phyloP scores from a whole-genome alignment of 345 rosid genomes.

The Syzygium aromaticum region DNA sequence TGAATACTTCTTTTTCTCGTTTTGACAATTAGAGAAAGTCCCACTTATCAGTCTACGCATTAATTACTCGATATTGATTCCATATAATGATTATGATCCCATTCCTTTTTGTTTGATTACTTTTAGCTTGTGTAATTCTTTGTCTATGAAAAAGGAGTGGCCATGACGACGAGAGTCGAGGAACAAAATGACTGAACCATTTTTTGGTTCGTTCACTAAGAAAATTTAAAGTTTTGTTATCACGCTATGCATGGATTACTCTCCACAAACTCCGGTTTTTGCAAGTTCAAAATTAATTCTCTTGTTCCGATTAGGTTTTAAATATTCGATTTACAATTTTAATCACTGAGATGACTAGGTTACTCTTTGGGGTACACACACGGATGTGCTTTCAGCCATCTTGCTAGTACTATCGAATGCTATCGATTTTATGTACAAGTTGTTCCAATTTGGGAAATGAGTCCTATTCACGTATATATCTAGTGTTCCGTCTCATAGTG shows the following conservation, averaged over 20 bases:
- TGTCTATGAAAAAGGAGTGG: not conserved
- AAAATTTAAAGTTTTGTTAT: not conserved
- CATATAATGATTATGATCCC: not conserved
- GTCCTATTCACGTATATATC: not conserved
- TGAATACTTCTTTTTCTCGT: not conserved
- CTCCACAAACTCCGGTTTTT: not conserved
- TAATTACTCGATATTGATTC: not conserved
- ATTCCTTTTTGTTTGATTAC: not conserved
- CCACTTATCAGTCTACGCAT: not conserved
- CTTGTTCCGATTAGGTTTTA: not conserved
- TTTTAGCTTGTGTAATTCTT: not conserved
- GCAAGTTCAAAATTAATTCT: not conserved
- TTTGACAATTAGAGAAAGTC: not conserved
- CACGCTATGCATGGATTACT: not conserved
- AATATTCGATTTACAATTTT: not conserved
- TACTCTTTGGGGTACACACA: not conserved
- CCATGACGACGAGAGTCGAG: not conserved
- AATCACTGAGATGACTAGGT: not conserved
- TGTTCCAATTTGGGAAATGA: not conserved
- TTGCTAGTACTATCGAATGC: not conserved
- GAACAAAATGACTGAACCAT: not conserved
- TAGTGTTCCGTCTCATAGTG: fast-evolving
- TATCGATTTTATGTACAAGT: not conserved
- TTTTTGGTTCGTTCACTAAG: not conserved
- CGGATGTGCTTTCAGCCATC: not conserved